Percentiles rank a stretch among this genome's conserved stretches.
These are phyloP conservation scores for Microcos paniculata DNA, from an alignment of 345 rosid species.

Conservation along the genomic window DNA sequence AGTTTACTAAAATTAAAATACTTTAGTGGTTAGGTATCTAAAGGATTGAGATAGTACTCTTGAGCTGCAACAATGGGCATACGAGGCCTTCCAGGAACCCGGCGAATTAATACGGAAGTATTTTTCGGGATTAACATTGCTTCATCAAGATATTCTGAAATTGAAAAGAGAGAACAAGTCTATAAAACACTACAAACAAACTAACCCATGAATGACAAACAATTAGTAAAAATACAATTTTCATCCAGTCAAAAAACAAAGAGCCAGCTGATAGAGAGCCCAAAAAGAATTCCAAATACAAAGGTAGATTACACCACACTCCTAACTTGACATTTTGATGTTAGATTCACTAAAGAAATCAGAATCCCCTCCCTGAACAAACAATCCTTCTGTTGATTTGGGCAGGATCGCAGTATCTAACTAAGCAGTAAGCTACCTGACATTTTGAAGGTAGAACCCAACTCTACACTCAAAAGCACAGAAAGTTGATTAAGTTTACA, in stretches of 20 bases:
- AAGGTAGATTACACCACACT: background rate
- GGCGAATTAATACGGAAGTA: conserved; percentile 94
- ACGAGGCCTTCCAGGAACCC: conserved; percentile 98
- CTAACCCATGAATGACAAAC: conserved; percentile 17
- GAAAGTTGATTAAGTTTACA: background rate
- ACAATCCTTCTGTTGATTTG: background rate
- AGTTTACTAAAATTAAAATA: conserved; percentile 20
- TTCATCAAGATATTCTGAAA: conserved; percentile 99
- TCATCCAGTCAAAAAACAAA: background rate
- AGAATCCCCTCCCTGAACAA: background rate
- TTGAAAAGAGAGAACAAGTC: conserved; percentile 45
- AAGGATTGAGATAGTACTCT: conserved; percentile 79
- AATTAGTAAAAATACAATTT: background rate
- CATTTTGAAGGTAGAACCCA: background rate
- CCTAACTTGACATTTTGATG: background rate
- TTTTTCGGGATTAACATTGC: conserved; percentile 94
- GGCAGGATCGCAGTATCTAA: background rate
- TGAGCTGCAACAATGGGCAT: conserved; percentile 81
- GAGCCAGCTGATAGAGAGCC: background rate
- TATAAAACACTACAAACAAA: conserved; percentile 45
- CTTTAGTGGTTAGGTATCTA: conserved; percentile 17
- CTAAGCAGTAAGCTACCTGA: background rate
- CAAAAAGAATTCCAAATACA: background rate
- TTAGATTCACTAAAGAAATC: background rate
- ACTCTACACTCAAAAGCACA: background rate